Evolutionary conservation across 768 basidiomycete genomes (phyloP), one percentile per base, ranked within the genome.

Genomic region (Paxillus involutus): DNA sequence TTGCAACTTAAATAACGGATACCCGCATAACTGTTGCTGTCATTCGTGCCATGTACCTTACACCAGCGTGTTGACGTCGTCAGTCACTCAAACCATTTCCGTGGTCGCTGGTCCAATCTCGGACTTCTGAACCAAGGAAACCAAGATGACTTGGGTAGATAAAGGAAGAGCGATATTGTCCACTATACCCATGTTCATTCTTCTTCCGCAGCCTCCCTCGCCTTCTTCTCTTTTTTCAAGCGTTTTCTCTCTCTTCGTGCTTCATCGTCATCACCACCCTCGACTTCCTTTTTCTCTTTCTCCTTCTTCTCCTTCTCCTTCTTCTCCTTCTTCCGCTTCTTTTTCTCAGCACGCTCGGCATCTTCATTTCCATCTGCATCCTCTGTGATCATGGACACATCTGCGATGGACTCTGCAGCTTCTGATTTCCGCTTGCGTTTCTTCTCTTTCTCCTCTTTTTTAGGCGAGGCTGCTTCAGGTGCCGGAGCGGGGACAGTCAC

Each of bases 371-470:
- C 78, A 39, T 63, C 72, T 21, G 66, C 67, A n/a, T 30, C 58
- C 17, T 71, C 72, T 32, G 52, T 63, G 0, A 66, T 71, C 67
- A 78, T 73, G 12, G 80, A 71, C 21, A 76, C 71, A 51, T 80
- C 75, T n/a, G 62, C 75, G 16, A 67, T 76, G 19, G 54, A 61
- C 37, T 75, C 82, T 0, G 72, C 69, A 8, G 66, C 77, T 57
- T 85, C 87, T 1, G 85, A 86, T 65, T 89, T 89, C 45, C 89
- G 83, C 70, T 92, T 93, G 49, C 91, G 83, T 67, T 96, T 95
- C 75, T 91, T 90, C 66, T 92, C 89, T 66, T 85, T 86, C 26
- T 82, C 78, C 64, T 79, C 78, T 51, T 75, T 72, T 62, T 75
- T 77, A 8, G 51, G 49, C 17, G 73, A 63, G 29, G 71, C 73